These are phyloP conservation scores for Phytophthora parvispora DNA, from an alignment of 352 stramenopile genomes.

Conservation along the genomic window DNA sequence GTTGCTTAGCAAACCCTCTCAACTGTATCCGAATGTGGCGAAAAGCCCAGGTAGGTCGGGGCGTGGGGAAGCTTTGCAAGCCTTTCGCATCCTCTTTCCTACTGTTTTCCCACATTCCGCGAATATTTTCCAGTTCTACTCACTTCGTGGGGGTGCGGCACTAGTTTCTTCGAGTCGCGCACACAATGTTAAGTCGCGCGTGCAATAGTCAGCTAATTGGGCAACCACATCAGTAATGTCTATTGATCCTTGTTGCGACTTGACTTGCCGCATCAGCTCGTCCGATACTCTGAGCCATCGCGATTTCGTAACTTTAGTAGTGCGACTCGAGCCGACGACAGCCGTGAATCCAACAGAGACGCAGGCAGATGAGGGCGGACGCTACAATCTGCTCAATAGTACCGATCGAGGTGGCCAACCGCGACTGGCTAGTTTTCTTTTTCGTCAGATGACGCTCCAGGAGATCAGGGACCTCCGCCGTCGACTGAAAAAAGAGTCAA, in stretches of 20 bases:
- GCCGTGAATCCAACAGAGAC: background rate
- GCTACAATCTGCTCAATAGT: background rate
- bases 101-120: background rate
- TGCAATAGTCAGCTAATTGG: background rate
- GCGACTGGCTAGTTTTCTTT: background rate
- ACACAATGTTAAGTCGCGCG: background rate
- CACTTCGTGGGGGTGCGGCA: background rate
- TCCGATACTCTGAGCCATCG: background rate
- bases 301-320: background rate
- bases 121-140: background rate
- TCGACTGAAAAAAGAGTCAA: background rate
- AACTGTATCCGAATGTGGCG: background rate
- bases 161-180: background rate
- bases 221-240: background rate
- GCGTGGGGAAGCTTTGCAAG: background rate
- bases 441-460: background rate
- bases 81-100: background rate
- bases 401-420: background rate
- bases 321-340: background rate
- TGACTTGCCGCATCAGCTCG: background rate
- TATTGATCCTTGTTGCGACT: background rate
- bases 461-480: background rate
- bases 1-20: background rate
- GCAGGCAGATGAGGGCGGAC: background rate
- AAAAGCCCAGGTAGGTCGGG: background rate